phyloP scores from a whole-genome alignment of 345 rosid genomes.

The Isatis tinctoria region DNA sequence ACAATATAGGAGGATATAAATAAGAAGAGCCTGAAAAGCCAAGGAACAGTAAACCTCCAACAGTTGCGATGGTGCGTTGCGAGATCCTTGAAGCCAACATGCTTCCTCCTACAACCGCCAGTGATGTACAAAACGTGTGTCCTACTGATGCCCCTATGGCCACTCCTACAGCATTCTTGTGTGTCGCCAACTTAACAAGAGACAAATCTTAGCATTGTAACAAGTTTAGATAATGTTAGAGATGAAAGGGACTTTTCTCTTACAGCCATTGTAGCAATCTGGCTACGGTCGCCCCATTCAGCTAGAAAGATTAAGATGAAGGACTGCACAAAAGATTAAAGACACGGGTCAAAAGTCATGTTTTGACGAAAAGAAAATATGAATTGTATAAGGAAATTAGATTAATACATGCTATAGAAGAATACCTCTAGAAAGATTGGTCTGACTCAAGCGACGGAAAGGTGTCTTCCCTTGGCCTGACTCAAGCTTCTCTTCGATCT shows the following conservation, averaged over 20 bases:
- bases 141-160: constrained; percentile 88
- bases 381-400: background rate
- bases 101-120: constrained; percentile 99
- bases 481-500: constrained; percentile 99
- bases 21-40: constrained; percentile 87
- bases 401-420: background rate
- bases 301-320: constrained; percentile 92
- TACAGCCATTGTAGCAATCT: constrained; percentile 99
- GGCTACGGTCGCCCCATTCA: constrained; percentile 99
- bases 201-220: background rate
- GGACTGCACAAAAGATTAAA: constrained; percentile 51
- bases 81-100: constrained; percentile 95
- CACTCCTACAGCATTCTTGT: constrained; percentile 90
- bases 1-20: constrained; percentile 86
- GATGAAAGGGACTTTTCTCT: constrained; percentile 30
- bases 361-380: background rate
- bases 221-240: background rate
- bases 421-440: constrained; percentile 96
- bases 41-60: constrained; percentile 95
- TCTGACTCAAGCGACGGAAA: constrained; percentile 78
- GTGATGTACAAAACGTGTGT: constrained; percentile 81
- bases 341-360: constrained; percentile 1
- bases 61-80: constrained; percentile 81
- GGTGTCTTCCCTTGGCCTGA: constrained; percentile 79
- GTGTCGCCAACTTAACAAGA: constrained; percentile 81